phyloP scores from a whole-genome alignment of 345 rosid genomes.

The Passiflora organensis region DNA sequence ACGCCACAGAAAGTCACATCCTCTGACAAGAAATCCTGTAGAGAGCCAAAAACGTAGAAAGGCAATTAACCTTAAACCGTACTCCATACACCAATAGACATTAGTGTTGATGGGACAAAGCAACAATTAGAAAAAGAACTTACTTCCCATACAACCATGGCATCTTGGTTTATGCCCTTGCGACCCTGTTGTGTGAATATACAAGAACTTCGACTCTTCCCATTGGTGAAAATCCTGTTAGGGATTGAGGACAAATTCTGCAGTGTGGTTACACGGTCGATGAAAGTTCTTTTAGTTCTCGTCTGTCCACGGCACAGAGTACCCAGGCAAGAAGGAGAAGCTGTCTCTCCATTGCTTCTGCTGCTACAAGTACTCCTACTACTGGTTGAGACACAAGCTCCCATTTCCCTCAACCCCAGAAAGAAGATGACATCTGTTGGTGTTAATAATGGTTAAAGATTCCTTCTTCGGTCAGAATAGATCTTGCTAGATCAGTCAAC shows the following conservation, averaged over 20 bases:
- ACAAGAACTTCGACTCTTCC: slow-evolving; percentile 82
- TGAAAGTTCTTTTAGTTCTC: slow-evolving; percentile 61
- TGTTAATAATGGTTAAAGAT: slow-evolving; percentile 19
- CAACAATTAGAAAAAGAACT: slow-evolving; percentile 31
- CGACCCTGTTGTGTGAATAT: slow-evolving; percentile 97
- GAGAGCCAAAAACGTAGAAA: slow-evolving; percentile 9
- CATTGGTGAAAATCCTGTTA: slow-evolving; percentile 65
- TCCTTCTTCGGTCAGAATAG: slow-evolving; percentile 30
- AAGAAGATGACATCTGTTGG: slow-evolving; percentile 20
- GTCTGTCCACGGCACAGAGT: slow-evolving; percentile 61
- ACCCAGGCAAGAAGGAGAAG: slow-evolving; percentile 49
- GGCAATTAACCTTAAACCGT: slow-evolving; percentile 15
- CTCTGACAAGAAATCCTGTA: slow-evolving; percentile 85
- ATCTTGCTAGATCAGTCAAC: slow-evolving; percentile 43
- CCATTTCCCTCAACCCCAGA: slow-evolving; percentile 63
- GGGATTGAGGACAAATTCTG: slow-evolving; percentile 74
- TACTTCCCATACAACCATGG: slow-evolving; percentile 99
- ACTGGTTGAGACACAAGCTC: slow-evolving; percentile 86
- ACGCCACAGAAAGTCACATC: slow-evolving; percentile 91
- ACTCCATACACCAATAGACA: too few relatives aligned
- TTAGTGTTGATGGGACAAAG: slow-evolving; percentile 9
- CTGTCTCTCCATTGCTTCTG: slow-evolving; percentile 63
- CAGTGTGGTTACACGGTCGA: slow-evolving; percentile 50
- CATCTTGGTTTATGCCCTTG: slow-evolving; percentile 95
- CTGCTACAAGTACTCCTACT: slow-evolving; percentile 75